Evolutionary conservation across 768 basidiomycete genomes (phyloP).

Genomic region (Tylopilus cervinicoccineus): DNA sequence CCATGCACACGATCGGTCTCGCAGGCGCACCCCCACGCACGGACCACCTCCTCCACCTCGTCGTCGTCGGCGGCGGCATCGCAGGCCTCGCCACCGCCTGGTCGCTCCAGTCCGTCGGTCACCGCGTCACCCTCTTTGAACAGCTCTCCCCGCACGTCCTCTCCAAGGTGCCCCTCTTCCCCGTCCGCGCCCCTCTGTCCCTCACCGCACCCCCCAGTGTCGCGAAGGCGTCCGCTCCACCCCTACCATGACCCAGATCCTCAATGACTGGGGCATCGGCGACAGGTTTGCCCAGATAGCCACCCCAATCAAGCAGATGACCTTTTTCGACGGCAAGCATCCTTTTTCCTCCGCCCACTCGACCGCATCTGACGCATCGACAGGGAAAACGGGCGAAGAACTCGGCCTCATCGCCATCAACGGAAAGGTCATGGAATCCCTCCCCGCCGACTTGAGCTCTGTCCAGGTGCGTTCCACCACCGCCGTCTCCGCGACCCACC

Average conservation of each 20-base stretch:
- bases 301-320: slow-evolving; percentile 11
- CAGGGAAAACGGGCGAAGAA: slow-evolving; percentile 40
- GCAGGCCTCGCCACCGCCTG: slow-evolving; percentile 55
- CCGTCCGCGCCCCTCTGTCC: too few species aligned
- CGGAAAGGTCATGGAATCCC: slow-evolving; percentile 40
- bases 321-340: slow-evolving; percentile 22
- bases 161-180: slow-evolving; percentile 23
- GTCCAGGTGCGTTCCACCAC: slow-evolving; percentile 37
- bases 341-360: background rate
- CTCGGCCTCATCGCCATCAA: slow-evolving; percentile 44
- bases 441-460: slow-evolving; percentile 43
- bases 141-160: slow-evolving; percentile 38
- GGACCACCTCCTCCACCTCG: slow-evolving; percentile 17
- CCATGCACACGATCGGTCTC: background rate
- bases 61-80: slow-evolving; percentile 32
- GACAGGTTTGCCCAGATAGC: slow-evolving; percentile 37
- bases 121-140: slow-evolving; percentile 54
- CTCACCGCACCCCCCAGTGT: slow-evolving; percentile 17
- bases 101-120: slow-evolving; percentile 49
- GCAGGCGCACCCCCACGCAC: slow-evolving; percentile 2
- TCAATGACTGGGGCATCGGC: slow-evolving; percentile 51
- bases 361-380: background rate
- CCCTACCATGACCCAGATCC: slow-evolving; percentile 55
- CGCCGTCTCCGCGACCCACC: background rate
- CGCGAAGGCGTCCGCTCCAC: slow-evolving; percentile 41